These are phyloP conservation scores for Fusarium phyllophilum DNA, from an alignment of 2,329 filamentous ascomycete species.

Conservation along the genomic window DNA sequence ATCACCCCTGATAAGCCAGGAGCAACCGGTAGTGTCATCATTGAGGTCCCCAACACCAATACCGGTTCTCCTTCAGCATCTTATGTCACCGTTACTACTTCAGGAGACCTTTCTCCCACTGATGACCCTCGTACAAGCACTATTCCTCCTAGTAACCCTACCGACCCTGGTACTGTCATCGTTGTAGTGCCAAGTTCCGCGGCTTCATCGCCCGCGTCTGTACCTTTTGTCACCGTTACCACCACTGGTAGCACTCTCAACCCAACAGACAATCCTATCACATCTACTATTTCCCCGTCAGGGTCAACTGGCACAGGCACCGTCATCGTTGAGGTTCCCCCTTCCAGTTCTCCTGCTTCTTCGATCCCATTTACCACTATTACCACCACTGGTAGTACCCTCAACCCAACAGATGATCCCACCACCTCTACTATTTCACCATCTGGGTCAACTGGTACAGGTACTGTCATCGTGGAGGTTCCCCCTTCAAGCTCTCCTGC, in stretches of 20 bases:
- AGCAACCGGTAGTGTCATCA: not conserved
- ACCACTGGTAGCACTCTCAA: not conserved
- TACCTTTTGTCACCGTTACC: not conserved
- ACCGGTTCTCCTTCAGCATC: accelerated
- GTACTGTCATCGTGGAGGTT: not conserved
- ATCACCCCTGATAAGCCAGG: not conserved
- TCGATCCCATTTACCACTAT: not conserved
- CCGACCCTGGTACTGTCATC: not conserved
- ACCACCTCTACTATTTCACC: not conserved
- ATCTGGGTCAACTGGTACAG: not conserved
- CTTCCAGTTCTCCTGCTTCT: not conserved
- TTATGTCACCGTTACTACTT: not conserved
- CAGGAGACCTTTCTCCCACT: not conserved
- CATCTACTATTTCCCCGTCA: not conserved
- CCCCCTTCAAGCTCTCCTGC: not conserved
- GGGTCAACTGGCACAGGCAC: not conserved
- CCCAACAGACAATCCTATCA: not conserved
- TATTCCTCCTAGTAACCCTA: not conserved
- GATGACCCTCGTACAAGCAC: not conserved
- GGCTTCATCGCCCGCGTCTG: not conserved
- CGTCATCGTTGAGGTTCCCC: not conserved
- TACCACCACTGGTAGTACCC: not conserved
- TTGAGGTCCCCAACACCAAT: not conserved
- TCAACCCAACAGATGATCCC: not conserved
- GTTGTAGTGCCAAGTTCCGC: not conserved